Percentiles rank a stretch among this genome's conserved stretches.
These are phyloP conservation scores for Trichoderma atroviride DNA, from an alignment of 2,329 filamentous ascomycete species.

Conservation along the genomic window DNA sequence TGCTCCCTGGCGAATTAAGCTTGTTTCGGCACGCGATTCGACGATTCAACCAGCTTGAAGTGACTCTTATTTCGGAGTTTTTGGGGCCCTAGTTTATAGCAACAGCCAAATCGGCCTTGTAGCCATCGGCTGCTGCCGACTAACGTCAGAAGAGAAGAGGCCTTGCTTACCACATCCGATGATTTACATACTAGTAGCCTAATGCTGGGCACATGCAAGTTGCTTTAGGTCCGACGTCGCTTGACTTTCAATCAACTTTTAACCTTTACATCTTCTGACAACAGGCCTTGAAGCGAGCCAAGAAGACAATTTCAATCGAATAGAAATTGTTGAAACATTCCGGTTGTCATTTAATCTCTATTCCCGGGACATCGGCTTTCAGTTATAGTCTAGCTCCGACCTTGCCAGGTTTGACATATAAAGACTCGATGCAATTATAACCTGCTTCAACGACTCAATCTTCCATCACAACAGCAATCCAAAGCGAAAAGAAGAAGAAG, in stretches of 20 bases:
- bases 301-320: neutral
- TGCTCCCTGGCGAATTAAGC: neutral
- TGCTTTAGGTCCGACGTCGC: slow-evolving; percentile 11
- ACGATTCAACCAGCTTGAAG: neutral
- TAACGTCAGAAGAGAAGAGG: neutral
- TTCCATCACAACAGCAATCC: neutral
- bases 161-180: slow-evolving; percentile 3
- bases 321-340: neutral
- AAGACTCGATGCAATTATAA: neutral
- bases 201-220: slow-evolving; percentile 9
- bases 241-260: neutral
- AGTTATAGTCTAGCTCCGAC: neutral
- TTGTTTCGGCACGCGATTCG: neutral
- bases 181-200: neutral
- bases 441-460: neutral
- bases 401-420: neutral
- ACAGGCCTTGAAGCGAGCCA: neutral
- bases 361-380: neutral
- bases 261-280: neutral
- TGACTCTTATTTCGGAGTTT: neutral
- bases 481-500: neutral
- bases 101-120: neutral
- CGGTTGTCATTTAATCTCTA: neutral
- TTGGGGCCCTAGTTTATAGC: neutral
- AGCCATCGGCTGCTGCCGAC: neutral